Percentiles rank a stretch among this genome's conserved stretches.
Evolutionary conservation across 805 yeast species (phyloP).

Genomic region (Kuraishia ogatae): DNA sequence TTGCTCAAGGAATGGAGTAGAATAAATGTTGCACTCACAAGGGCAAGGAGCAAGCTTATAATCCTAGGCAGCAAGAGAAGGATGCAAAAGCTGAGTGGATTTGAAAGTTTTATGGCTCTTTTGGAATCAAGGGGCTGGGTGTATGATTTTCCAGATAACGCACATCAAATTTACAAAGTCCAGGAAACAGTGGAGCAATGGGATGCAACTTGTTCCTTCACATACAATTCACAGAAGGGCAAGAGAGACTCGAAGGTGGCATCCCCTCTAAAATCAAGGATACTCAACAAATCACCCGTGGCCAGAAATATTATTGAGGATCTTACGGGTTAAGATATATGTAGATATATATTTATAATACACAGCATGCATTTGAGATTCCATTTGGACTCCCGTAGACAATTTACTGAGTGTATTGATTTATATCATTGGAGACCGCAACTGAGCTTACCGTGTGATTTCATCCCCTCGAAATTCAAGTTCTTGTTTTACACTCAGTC

Average conservation of each 20-base stretch:
- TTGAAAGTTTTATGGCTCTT: constrained; percentile 52
- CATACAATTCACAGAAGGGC: not conserved
- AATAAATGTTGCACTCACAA: constrained; percentile 87
- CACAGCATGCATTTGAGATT: no score
- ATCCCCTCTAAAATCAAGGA: not conserved
- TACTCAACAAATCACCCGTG: not conserved
- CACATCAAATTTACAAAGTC: constrained; percentile 1
- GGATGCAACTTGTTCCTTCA: not conserved
- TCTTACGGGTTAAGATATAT: not conserved
- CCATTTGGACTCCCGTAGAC: no score
- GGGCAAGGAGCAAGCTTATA: constrained; percentile 79
- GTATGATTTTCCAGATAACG: constrained; percentile 19
- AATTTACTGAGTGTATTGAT: no score
- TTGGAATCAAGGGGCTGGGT: constrained; percentile 56
- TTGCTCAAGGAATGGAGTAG: constrained; percentile 84
- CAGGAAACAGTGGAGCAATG: not conserved
- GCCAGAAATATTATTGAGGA: not conserved
- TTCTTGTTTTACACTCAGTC: no score
- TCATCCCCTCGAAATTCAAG: no score
- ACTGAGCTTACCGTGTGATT: no score
- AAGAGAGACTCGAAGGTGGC: not conserved
- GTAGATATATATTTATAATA: no score
- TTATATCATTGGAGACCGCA: no score
- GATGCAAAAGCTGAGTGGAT: constrained; percentile 38
- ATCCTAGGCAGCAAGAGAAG: constrained; percentile 75